Base-by-base conservation (phyloP, 441 rosid species). In the Aleurites moluccanus region DNA sequence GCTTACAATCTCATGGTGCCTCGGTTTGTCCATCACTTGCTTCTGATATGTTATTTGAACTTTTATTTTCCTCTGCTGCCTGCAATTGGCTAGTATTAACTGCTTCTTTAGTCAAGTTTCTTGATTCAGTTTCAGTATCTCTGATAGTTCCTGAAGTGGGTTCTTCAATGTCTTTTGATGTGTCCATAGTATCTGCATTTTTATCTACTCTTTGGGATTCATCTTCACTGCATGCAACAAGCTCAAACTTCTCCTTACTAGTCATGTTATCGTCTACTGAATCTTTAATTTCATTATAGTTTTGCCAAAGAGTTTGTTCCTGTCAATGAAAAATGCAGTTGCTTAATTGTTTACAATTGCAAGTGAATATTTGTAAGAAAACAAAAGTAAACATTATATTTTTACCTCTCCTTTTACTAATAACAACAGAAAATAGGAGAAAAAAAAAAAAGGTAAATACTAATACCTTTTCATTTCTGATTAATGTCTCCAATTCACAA, bases 401-500 rank as follows among this genome's bases (percentile, higher is more conserved):
- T 67, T 69, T 67, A 71, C 79, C 79, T 83, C 85, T 85, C 73
- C 67, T 79, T 38, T 44, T 44, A 8, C 47, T 44, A 44, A 10
- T 44, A 11, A 30, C 33, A 30, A 30, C 2, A 3, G 33, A 2
- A 11, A 44, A 15, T n/a, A n/a, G n/a, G n/a, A n/a, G n/a, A n/a
- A n/a, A n/a, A 50, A 18, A 3, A 15, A 50, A 5, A 1, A 21
- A 50, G 18, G 18, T 50, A 50, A 3, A 50, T 50, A 50, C n/a
- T 15, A 50, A 50, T 50, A 50, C 55, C 55, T 16, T 20, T 50
- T 45, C 50, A 45, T 45, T 45, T 10, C 16, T 10, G 50, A 45
- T 45, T 45, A 18, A 45, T 45, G 16, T 13, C 50, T 45, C 15
- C 50, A 45, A 45, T 45, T 45, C 50, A 45, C 50, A 11, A 45